Conservation (phyloP, 108 stramenopile genomes). For the Fragilaria radians region DNA sequence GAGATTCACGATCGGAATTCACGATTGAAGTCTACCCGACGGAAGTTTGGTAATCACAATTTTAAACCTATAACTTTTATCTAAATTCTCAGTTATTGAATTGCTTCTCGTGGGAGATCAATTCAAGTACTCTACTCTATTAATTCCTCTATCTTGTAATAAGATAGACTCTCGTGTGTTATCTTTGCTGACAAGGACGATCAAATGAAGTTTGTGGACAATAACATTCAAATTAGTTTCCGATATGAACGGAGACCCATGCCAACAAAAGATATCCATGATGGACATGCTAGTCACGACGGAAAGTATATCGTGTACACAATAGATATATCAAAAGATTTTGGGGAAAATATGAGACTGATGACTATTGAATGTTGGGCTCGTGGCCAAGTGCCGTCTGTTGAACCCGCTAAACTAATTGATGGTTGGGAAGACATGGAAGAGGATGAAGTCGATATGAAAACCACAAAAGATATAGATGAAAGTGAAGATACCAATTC, state of each 20-base stretch:
- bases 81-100: no score
- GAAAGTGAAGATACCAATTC: no score
- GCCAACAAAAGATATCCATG: not conserved
- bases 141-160: no score
- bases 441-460: conserved; percentile 4
- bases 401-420: conserved; percentile 43
- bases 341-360: conserved; percentile 43
- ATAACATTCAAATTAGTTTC: conserved; percentile 22
- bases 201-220: conserved; percentile 13
- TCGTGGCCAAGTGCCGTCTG: conserved; percentile 35
- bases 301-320: conserved; percentile 52
- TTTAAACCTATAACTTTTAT: no score
- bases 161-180: no score
- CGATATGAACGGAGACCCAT: conserved; percentile 25
- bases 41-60: no score
- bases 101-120: no score
- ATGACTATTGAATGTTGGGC: conserved; percentile 51
- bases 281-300: conserved; percentile 10
- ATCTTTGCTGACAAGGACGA: no score
- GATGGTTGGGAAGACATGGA: conserved; percentile 35
- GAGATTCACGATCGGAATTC: no score
- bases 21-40: no score
- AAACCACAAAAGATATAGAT: no score
- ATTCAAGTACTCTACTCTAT: no score
- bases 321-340: conserved; percentile 51